Evolutionary conservation across 768 basidiomycete genomes (phyloP).

Genomic region (Tylopilus sp.): DNA sequence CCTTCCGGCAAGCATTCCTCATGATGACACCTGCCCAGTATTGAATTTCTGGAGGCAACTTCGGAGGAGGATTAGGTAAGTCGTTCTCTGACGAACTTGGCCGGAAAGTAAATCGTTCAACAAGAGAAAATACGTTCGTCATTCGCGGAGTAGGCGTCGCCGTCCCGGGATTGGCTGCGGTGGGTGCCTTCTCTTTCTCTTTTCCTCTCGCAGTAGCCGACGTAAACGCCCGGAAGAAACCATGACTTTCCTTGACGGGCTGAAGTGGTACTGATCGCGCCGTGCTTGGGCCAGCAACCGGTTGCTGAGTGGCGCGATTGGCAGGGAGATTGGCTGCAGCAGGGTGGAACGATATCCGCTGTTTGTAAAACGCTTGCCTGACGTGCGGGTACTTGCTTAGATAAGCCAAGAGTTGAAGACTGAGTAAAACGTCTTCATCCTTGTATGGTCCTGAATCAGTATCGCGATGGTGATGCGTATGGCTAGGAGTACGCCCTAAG

Average conservation of each 20-base stretch:
- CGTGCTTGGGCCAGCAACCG: slow-evolving; percentile 26
- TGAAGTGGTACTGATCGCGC: slow-evolving; percentile 13
- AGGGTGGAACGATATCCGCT: slow-evolving; percentile 76
- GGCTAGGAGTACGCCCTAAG: slow-evolving; percentile 25
- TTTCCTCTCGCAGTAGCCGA: slow-evolving; percentile 44
- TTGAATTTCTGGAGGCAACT: slow-evolving; percentile 86
- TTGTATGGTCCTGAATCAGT: slow-evolving; percentile 67
- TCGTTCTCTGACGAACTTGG: slow-evolving; percentile 80
- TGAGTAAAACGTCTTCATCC: slow-evolving; percentile 90
- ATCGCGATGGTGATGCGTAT: slow-evolving; percentile 40
- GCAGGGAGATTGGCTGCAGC: slow-evolving; percentile 49
- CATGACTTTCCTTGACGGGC: slow-evolving; percentile 33
- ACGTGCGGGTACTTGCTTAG: slow-evolving; percentile 98
- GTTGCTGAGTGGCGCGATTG: slow-evolving; percentile 26
- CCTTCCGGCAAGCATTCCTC: slow-evolving; percentile 98
- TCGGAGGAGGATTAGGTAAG: slow-evolving; percentile 63
- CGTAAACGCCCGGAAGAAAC: slow-evolving; percentile 47
- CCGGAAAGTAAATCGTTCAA: slow-evolving; percentile 94
- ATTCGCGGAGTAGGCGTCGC: slow-evolving; percentile 37
- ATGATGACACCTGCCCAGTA: slow-evolving; percentile 99
- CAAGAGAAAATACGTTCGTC: slow-evolving; percentile 94
- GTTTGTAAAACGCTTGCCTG: slow-evolving; percentile 91
- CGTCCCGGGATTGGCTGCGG: slow-evolving; percentile 20
- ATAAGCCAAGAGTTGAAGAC: slow-evolving; percentile 91
- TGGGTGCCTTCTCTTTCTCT: slow-evolving; percentile 41